Evolutionary conservation across 495 filamentous ascomycete genomes (phyloP).

Genomic region (Jackrogersella minutella): DNA sequence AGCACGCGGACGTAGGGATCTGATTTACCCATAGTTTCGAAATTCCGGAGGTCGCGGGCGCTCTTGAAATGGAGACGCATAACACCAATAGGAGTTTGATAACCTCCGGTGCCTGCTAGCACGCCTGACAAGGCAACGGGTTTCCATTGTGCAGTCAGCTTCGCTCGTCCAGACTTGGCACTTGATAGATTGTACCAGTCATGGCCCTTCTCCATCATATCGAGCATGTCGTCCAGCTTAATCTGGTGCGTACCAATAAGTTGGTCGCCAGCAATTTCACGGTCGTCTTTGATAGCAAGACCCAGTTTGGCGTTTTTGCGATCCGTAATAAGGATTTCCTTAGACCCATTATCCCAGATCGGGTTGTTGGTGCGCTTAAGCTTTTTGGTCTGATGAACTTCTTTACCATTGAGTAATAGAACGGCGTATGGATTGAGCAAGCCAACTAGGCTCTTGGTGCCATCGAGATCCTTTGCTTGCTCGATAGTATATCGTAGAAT

Average conservation of each 20-base stretch:
- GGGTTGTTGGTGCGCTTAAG: conserved; percentile 97
- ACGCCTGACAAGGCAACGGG: conserved; percentile 84
- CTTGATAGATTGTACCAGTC: conserved; percentile 94
- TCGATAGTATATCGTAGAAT: conserved; percentile 92
- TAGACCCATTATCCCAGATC: conserved; percentile 87
- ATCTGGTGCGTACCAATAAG: conserved; percentile 92
- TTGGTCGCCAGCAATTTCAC: conserved; percentile 82
- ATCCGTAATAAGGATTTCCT: conserved; percentile 93
- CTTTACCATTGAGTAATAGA: conserved; percentile 87
- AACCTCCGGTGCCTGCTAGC: conserved; percentile 80
- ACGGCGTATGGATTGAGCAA: conserved; percentile 89
- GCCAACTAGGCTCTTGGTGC: conserved; percentile 86
- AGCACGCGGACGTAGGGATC: conserved; percentile 92
- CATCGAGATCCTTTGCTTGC: conserved; percentile 95
- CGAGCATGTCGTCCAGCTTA: conserved; percentile 90
- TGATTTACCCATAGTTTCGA: conserved; percentile 95
- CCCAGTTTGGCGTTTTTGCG: conserved; percentile 88
- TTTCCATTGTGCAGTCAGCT: conserved; percentile 92
- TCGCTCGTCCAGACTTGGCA: conserved; percentile 82
- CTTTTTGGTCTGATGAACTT: conserved; percentile 83
- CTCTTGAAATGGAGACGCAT: conserved; percentile 92
- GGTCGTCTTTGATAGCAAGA: conserved; percentile 92
- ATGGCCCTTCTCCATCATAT: conserved; percentile 88
- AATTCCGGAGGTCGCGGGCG: conserved; percentile 82
- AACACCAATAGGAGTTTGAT: conserved; percentile 91